Evolutionary conservation across 2,329 filamentous ascomycete species (phyloP), one percentile per base, ranked within the genome.

Genomic region (Fusarium devonianum): DNA sequence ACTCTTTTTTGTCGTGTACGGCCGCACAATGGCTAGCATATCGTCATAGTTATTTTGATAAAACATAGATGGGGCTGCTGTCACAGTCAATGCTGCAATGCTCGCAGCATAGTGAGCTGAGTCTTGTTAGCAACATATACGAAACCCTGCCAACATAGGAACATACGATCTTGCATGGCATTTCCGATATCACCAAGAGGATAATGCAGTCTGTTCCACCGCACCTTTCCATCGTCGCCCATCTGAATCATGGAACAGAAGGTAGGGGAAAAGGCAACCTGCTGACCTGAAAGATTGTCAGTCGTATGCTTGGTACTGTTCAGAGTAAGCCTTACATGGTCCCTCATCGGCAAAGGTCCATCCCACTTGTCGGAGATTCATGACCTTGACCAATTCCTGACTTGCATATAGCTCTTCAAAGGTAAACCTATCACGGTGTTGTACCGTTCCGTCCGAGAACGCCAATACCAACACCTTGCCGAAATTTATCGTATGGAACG

Each of bases 371-470:
- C 86, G 78, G 19, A 95, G 77, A 47, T 84, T 88, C 53, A 82
- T 84, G 22, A 95, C 83, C 34, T 78, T 84, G 32, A 84, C 81
- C 7, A 83, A 72, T 61, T 88, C 87, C 19, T 81, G 78, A 46
- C 87, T 81, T 5, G 82, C 80, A 55, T 83, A 85, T 1, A 92
- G 75, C 42, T 86, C 79, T 4, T 84, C 78, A 81, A 96, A 87
- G 0, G 84, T 89, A 36, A 82, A 78, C 9, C 91, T 83, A 65
- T 95, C 89, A 46, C 90, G 84, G 69, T 93, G 90, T 60, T 94
- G 87, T 4, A 95, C 78, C 0, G 85, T 88, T 9, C 92, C 90
- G 67, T 96, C 92, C 53, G 89, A 89, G 62, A 90, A 90, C 18
- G 82, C 81, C 49, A 96, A 77, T 21, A 87, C 85, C 3, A 96